Base-by-base conservation (phyloP, 768 basidiomycete species). In the Suillus tomentosus region DNA sequence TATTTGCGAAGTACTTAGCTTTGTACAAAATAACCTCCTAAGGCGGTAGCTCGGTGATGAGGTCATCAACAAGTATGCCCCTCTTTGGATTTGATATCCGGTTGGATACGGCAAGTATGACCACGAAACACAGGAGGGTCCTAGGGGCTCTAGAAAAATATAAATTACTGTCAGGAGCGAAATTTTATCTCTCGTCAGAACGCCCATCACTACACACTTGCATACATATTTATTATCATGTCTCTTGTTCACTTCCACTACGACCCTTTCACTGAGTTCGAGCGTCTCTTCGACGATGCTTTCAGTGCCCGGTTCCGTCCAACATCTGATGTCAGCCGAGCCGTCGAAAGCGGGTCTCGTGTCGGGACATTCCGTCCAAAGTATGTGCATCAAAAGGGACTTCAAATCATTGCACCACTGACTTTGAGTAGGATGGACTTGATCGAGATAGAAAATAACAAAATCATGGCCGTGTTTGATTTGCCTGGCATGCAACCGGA, bases 401-500 rank as follows among this genome's bases (percentile, higher is more conserved):
- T 37, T 0, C 10, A 1, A 37, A 42, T 43, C 17, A 42, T 42
- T 42, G 24, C 57, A 42, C 8, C 17, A 5, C 40, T 58, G 31
- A 34, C 7, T 19, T 11, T 39, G 24, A 37, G 1, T 65, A 87
- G 86, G 67, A 82, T 87, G 81, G 84, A 87, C 66, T 73, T 87
- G 14, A 81, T 84, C 68, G 85, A 87, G 67, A 75, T 85, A 63
- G 54, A 68, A 0, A 77, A 82, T 24, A 74, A 71, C 27, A 84
- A 85, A 68, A 81, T 87, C 45, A 84, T 82, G 0, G 86, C 86
- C 48, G 72, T 78, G 8, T 85, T 88, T 69, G 87, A 88, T 66
- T 74, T 88, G 8, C 86, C 87, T 0, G 86, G 86, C 22, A 36
- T 87, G 45, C 74, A 75, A 62, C 81, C 82, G 39, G 81, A 85